Evolutionary conservation across 441 rosid genomes (phyloP), one percentile per base, ranked within the genome.

Genomic region (Aquilaria agallochum): DNA sequence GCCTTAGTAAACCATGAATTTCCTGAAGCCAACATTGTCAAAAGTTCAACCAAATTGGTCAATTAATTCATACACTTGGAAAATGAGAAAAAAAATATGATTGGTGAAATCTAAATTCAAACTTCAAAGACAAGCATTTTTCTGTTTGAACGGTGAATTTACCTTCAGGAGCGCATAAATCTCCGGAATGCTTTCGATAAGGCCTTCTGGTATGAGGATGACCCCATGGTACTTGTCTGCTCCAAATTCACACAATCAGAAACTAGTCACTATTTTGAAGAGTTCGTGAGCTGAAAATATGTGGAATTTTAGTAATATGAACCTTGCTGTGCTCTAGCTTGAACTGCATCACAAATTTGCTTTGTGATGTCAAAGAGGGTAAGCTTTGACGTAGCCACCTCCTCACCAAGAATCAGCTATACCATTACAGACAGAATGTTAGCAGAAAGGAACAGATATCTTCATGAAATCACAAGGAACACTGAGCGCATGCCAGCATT

Each of bases 181-280:
- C 78, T 95, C 97, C 59, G 99, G 99, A 72, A 95, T 95, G 80
- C 90, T 95, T 83, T 87, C 98, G 64, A 95, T 86, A 48, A 92
- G 91, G 66, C 99, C 99, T 86, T 95, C 99, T 8, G 99, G 99
- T 65, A 95, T 76, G 60, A 95, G 87, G 72, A 95, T 84, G 72
- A 95, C 99, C 46, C 99, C 96, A 71, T 95, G 96, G 77, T 90
- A 74, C 78, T 92, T 95, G 72, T 87, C 99, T 95, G 82, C 53
- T 66, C 62, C 66, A 64, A 69, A 67, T 40, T 47, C 3, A 60
- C 42, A 32, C 34, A 42, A 55, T 68, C 53, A 74, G 77, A 58
- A 34, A 59, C 72, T 54, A 53, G 58, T 70, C 51, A 58, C 31
- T 45, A 42, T 32, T 49, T 56, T 45, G 40, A 69, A 50, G 46